Conservation (phyloP, 768 basidiomycete species). For the Phylloporus sp. region DNA sequence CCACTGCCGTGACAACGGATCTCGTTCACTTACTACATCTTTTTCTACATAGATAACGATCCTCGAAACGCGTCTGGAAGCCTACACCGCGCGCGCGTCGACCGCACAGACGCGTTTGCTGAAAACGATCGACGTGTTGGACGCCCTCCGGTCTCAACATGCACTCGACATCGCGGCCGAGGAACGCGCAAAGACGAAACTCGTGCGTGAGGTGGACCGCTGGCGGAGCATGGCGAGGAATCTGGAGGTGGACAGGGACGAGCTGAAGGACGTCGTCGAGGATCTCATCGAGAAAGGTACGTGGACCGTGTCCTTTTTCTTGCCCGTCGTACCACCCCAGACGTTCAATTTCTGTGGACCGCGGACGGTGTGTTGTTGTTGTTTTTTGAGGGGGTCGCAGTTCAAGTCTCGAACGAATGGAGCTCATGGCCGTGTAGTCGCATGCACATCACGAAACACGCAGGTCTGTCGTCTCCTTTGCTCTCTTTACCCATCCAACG, state of each 20-base stretch:
- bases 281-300: slow-evolving; percentile 57
- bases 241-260: slow-evolving; percentile 46
- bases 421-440: slow-evolving; percentile 43
- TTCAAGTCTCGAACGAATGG: slow-evolving; percentile 42
- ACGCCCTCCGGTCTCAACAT: slow-evolving; percentile 38
- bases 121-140: slow-evolving; percentile 47
- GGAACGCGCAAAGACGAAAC: slow-evolving; percentile 28
- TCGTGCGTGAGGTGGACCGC: slow-evolving; percentile 37
- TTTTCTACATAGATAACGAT: slow-evolving; percentile 19
- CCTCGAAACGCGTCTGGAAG: slow-evolving; percentile 32
- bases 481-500: slow-evolving; percentile 8
- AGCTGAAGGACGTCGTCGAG: slow-evolving; percentile 49
- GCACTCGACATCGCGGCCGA: slow-evolving; percentile 36
- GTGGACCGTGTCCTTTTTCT: slow-evolving; percentile 14
- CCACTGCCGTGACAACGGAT: background rate
- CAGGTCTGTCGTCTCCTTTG: slow-evolving; percentile 36
- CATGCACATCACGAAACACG: slow-evolving; percentile 36
- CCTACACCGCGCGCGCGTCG: slow-evolving; percentile 36
- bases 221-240: slow-evolving; percentile 30
- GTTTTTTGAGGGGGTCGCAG: too few species aligned
- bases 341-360: slow-evolving; percentile 4
- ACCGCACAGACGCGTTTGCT: slow-evolving; percentile 43
- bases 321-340: background rate
- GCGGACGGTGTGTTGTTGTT: background rate
- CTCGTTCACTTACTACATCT: background rate